phyloP scores from a whole-genome alignment of 768 basidiomycete species.

The Crepidotus variabilis region DNA sequence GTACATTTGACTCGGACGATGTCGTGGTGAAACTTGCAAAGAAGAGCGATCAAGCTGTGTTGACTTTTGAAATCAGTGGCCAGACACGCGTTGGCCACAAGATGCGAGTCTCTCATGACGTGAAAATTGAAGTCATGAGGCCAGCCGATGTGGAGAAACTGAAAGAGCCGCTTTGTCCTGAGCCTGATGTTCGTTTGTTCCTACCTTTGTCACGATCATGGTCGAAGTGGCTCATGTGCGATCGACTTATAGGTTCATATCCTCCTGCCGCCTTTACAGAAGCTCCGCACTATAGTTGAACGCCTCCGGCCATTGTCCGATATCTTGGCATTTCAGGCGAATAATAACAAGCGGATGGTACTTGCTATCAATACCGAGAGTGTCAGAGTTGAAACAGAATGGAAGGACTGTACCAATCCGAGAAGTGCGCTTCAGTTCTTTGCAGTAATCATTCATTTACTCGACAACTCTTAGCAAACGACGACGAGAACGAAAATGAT shows the following conservation, averaged over 20 bases:
- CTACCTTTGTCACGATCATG: background rate
- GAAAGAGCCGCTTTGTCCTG: constrained; percentile 80
- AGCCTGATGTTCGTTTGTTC: constrained; percentile 63
- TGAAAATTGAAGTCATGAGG: constrained; percentile 77
- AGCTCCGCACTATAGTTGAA: constrained; percentile 77
- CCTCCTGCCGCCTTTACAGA: constrained; percentile 68
- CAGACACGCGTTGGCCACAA: constrained; percentile 59
- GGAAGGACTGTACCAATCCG: constrained; percentile 71
- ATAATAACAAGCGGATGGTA: constrained; percentile 50
- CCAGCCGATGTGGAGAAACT: constrained; percentile 69
- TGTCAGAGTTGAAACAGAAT: constrained; percentile 76
- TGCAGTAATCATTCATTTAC: background rate
- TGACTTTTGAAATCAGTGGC: constrained; percentile 73
- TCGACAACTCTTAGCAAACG: constrained; percentile 4
- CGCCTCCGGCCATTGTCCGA: constrained; percentile 69
- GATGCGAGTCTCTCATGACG: constrained; percentile 73
- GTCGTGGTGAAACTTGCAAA: constrained; percentile 84
- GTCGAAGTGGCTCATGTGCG: background rate
- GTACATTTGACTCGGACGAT: constrained; percentile 54
- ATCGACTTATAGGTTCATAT: constrained; percentile 58
- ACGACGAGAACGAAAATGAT: constrained; percentile 27
- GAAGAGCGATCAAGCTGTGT: constrained; percentile 74
- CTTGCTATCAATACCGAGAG: constrained; percentile 64
- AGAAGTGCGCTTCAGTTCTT: constrained; percentile 29
- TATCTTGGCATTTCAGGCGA: constrained; percentile 65